These are phyloP conservation scores for Russula griseocarnosa DNA, from an alignment of 768 basidiomycete genomes.

Conservation along the genomic window DNA sequence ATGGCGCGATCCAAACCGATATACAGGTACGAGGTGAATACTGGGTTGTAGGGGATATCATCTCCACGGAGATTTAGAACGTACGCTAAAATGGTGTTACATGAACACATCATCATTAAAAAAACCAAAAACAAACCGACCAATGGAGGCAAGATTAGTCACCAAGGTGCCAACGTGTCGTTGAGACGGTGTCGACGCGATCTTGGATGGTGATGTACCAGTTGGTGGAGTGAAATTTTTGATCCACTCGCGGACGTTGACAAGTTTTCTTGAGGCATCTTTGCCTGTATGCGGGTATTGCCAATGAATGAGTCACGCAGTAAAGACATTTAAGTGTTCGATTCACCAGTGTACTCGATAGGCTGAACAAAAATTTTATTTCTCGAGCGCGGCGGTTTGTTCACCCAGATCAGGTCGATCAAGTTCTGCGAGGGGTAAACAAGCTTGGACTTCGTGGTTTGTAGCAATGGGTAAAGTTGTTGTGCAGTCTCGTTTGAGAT, in stretches of 20 bases:
- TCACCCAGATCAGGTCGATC: slow-evolving; percentile 76
- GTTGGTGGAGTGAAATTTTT: slow-evolving; percentile 53
- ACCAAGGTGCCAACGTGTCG: slow-evolving; percentile 65
- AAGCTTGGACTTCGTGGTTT: slow-evolving; percentile 55
- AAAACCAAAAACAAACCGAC: slow-evolving; percentile 38
- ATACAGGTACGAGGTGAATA: slow-evolving; percentile 86
- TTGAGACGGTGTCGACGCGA: slow-evolving; percentile 55
- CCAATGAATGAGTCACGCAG: not conserved
- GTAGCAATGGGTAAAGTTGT: slow-evolving; percentile 54
- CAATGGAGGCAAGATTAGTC: slow-evolving; percentile 65
- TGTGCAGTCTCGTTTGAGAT: slow-evolving; percentile 68
- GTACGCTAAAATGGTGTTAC: slow-evolving; percentile 53
- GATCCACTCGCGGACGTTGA: slow-evolving; percentile 68
- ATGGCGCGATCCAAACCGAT: slow-evolving; percentile 57
- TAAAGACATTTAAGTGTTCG: slow-evolving; percentile 6
- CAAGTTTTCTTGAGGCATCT: slow-evolving; percentile 67
- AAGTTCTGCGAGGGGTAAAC: slow-evolving; percentile 81
- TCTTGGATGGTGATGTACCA: slow-evolving; percentile 58
- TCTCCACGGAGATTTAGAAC: slow-evolving; percentile 83
- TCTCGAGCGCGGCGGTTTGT: slow-evolving; percentile 65
- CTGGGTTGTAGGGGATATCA: slow-evolving; percentile 88
- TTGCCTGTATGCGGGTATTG: slow-evolving; percentile 39
- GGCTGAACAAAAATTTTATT: slow-evolving; percentile 64
- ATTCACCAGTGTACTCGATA: slow-evolving; percentile 61
- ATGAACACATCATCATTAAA: slow-evolving; percentile 15